A percentile compares a stretch with the other conserved stretches of the same genome.
phyloP scores from a whole-genome alignment of 805 yeast species.

The Zygosaccharomyces siamensis region DNA sequence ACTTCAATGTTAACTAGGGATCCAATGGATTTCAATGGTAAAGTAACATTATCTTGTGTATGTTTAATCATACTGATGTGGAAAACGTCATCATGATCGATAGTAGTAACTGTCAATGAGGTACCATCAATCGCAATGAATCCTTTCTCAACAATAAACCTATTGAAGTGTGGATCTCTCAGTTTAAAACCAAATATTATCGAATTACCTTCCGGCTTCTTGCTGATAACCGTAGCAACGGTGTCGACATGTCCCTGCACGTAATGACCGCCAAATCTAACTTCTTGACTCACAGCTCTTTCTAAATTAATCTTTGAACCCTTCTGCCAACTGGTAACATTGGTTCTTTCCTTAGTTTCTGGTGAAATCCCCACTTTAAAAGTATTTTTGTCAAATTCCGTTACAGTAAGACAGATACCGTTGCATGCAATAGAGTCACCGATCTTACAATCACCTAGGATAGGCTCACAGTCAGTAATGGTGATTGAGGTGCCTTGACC shows the following conservation, averaged over 20 bases:
- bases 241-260: constrained; percentile 99
- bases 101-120: constrained; percentile 80
- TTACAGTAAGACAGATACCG: constrained; percentile 89
- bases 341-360: constrained; percentile 81
- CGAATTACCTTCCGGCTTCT: constrained; percentile 66
- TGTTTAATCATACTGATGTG: constrained; percentile 88
- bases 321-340: constrained; percentile 53
- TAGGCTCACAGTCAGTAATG: constrained; percentile 54
- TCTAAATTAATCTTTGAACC: constrained; percentile 79
- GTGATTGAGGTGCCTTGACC: constrained; percentile 62
- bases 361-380: constrained; percentile 93
- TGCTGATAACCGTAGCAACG: constrained; percentile 57
- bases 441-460: constrained; percentile 75
- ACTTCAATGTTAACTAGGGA: constrained; percentile 85
- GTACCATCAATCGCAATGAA: constrained; percentile 92
- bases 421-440: constrained; percentile 93
- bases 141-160: constrained; percentile 91
- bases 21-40: constrained; percentile 61
- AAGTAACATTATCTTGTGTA: constrained; percentile 75
- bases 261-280: constrained; percentile 92
- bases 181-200: constrained; percentile 68
- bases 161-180: constrained; percentile 52
- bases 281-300: constrained; percentile 74
- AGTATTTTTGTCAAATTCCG: constrained; percentile 54
- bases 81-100: constrained; percentile 59